Evolutionary conservation across 2,329 filamentous ascomycete species (phyloP), one percentile per base, ranked within the genome.

Genomic region (Alternaria conjuncta): DNA sequence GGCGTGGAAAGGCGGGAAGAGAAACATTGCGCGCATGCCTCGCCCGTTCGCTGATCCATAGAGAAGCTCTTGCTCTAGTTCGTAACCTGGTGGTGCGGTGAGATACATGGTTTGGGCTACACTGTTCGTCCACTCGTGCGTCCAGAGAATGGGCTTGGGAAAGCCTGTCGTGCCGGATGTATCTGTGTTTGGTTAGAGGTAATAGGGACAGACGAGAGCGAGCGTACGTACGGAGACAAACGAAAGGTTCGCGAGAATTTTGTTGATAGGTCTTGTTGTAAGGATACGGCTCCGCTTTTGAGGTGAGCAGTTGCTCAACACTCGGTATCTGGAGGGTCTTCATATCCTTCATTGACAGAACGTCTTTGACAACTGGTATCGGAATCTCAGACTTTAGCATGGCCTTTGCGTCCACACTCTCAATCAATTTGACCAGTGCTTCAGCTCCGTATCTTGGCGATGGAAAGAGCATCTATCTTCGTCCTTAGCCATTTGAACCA

Each of bases 131-230:
- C 69, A 64, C 6, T 59, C 60, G 41, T 74, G 68, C 9, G 69
- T 75, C 66, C 69, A 78, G 7, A 72, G 60, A 1, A 81, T 71
- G 1, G 78, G 75, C 44, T 81, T 81, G 1, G 79, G 80, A 10
- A 76, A 66, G 2, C 80, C 79, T 0, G 78, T 81, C 2, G 79
- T 77, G 8, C 79, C 79, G 12, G 78, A 79, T 2, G 79, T 78
- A 63, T 80, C 60, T 62, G 4, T 5, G 6, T 6, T 25, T 6
- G 15, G 26, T 61, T 21, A 61, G 59, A 36, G 15, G 26, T 44
- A 13, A 7, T 4, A 15, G 1, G 9, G 11, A 1, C 15, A 21
- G 47, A 10, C 2, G 45, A 9, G 12, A 18, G 25, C 3, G 12
- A 11, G 12, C 10, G 18, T 21, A 62, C 60, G 26, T 54, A 62